Evolutionary conservation across 139 green algal species (phyloP), one percentile per base, ranked within the genome.

Genomic region (Ulvella scutata): DNA sequence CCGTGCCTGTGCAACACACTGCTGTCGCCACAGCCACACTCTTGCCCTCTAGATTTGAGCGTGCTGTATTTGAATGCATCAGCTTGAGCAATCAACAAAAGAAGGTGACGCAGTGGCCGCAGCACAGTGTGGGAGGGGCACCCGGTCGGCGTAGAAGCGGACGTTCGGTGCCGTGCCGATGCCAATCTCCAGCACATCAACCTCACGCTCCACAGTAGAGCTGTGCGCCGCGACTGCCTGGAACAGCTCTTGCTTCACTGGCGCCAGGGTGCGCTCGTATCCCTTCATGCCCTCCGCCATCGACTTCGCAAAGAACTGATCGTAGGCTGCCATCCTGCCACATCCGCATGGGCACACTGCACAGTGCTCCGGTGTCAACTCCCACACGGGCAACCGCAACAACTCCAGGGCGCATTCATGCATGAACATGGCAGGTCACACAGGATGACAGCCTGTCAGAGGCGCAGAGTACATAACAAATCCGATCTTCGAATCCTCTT

Each of bases 101-200:
- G 21, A 31, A 31, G 72, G 35, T 37, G 76, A 75, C 31, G 61
- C 75, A n/a, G n/a, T n/a, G n/a, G n/a, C n/a, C n/a, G n/a, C n/a
- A n/a, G n/a, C n/a, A n/a, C n/a, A n/a, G n/a, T n/a, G n/a, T n/a
- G n/a, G n/a, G n/a, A n/a, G n/a, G n/a, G n/a, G n/a, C n/a, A 74
- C 43, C 4, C 75, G 43, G 28, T 26, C 4, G 2, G 43, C 38
- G 43, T 86, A 87, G 61, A 81, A 87, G 1, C 72, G 39, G 6
- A 89, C 72, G 37, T 88, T 89, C 37, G 86, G 82, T 2, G 83
- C 87, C 29, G 82, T 87, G 21, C 87, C 87, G 3, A 91, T 75
- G 4, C 87, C 87, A 17, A 92, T 43, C 38, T 92, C 87, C 3
- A 91, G 38, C 3, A 92, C 38, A 10, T 43, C 62, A 36, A 36